Evolutionary conservation across 169 alveolate species (phyloP).

Genomic region (Plasmodium adleri): DNA sequence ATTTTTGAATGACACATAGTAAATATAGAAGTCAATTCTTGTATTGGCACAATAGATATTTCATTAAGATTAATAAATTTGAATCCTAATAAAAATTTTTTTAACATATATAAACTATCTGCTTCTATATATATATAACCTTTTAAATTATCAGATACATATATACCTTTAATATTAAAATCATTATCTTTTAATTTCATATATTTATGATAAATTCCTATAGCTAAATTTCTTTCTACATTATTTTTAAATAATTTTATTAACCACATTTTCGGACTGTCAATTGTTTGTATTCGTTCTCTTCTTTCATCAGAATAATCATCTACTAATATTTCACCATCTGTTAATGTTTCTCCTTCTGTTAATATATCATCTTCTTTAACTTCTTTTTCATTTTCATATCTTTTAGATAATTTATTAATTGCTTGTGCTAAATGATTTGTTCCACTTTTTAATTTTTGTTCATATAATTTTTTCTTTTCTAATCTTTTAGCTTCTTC

Average conservation of each 20-base stretch:
- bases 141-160: slow-evolving; percentile 86
- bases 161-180: slow-evolving; percentile 86
- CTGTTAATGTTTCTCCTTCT: slow-evolving; percentile 79
- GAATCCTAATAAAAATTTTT: slow-evolving; percentile 86
- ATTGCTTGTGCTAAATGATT: slow-evolving; percentile 88
- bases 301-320: slow-evolving; percentile 52
- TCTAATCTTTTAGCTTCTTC: slow-evolving; percentile 85
- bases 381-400: slow-evolving; percentile 84
- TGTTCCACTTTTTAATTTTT: slow-evolving; percentile 86
- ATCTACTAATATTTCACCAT: slow-evolving; percentile 71
- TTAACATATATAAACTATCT: slow-evolving; percentile 85
- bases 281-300: slow-evolving; percentile 62
- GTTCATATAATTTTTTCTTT: slow-evolving; percentile 80
- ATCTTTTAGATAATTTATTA: slow-evolving; percentile 87
- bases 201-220: slow-evolving; percentile 85
- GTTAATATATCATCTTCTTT: slow-evolving; percentile 83
- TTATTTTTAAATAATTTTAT: slow-evolving; percentile 83
- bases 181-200: slow-evolving; percentile 83
- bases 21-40: slow-evolving; percentile 88
- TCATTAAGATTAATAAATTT: slow-evolving; percentile 83
- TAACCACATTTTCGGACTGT: slow-evolving; percentile 90
- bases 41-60: slow-evolving; percentile 87
- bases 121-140: slow-evolving; percentile 89
- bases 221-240: slow-evolving; percentile 84
- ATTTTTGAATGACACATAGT: slow-evolving; percentile 85